Evolutionary conservation across 139 green algal genomes (phyloP).

Genomic region (Auxenochlorella pyrenoidosa): DNA sequence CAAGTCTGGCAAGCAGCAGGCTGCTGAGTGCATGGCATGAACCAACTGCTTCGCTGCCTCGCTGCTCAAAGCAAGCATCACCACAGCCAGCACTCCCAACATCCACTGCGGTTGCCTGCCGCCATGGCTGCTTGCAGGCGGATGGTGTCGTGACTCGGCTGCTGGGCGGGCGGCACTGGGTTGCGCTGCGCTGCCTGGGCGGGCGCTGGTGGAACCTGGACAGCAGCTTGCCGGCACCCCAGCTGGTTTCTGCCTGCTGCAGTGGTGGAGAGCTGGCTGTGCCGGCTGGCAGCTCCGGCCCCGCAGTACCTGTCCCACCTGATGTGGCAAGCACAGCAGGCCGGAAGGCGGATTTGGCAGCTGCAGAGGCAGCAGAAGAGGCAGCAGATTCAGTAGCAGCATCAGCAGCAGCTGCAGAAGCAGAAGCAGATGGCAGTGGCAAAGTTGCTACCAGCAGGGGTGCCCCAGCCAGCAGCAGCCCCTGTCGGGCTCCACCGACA

Average conservation of each 20-base stretch:
- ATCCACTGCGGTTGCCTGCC: neutral
- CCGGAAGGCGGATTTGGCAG: neutral
- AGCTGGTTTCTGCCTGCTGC: slow-evolving; percentile 11
- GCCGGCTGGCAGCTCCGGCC: no score
- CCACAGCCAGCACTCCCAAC: neutral
- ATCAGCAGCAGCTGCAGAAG: neutral
- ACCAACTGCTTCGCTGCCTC: slow-evolving; percentile 1
- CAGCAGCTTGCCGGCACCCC: slow-evolving; percentile 46
- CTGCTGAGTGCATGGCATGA: no score
- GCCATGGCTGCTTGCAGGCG: neutral
- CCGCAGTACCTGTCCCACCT: no score
- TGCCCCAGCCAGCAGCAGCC: neutral
- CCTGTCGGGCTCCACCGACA: neutral
- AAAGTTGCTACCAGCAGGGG: neutral
- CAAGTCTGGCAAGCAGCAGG: no score
- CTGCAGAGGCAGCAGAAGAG: neutral
- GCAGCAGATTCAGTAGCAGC: neutral
- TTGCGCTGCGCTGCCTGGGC: slow-evolving; percentile 17
- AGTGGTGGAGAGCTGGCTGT: neutral
- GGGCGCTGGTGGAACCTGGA: slow-evolving; percentile 62
- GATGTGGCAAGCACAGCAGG: neutral
- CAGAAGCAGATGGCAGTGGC: neutral
- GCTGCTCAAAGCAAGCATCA: neutral
- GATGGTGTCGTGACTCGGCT: neutral
- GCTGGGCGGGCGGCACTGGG: slow-evolving; percentile 39